phyloP scores from a whole-genome alignment of 148 eudicot genomes.

The Fagopyrum tataricum region DNA sequence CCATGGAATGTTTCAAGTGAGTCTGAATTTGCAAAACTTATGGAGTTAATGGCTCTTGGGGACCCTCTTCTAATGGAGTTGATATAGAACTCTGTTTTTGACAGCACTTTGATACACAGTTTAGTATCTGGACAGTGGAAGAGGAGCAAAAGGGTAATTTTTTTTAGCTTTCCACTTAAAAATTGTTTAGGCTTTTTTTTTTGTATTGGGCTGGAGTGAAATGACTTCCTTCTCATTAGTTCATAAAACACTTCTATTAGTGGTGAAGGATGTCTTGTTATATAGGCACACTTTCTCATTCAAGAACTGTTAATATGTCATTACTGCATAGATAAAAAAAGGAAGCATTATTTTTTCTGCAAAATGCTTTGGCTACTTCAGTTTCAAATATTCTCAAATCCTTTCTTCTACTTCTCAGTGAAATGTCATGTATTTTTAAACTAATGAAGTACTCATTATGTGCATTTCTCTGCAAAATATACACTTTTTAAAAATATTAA shows the following conservation, averaged over 20 bases:
- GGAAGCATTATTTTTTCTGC: not conserved
- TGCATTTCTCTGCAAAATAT: too few relatives aligned
- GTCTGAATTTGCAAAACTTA: conserved; percentile 53
- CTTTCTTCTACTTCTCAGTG: too few relatives aligned
- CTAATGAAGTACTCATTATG: too few relatives aligned
- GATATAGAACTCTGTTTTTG: conserved; percentile 22
- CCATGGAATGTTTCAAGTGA: conserved; percentile 56
- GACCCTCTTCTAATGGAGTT: conserved; percentile 63
- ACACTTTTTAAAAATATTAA: too few relatives aligned
- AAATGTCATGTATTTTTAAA: too few relatives aligned
- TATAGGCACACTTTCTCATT: not conserved
- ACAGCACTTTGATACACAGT: not conserved
- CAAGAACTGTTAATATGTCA: not conserved
- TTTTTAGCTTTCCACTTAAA: not conserved
- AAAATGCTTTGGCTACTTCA: not conserved
- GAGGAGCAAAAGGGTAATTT: not conserved
- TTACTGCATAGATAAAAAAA: not conserved
- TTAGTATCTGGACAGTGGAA: not conserved
- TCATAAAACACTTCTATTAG: not conserved
- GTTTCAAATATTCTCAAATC: too few relatives aligned
- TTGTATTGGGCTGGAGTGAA: not conserved
- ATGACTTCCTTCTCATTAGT: not conserved
- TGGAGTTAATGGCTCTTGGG: conserved; percentile 57
- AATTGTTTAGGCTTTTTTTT: not conserved
- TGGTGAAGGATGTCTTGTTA: not conserved